Base-by-base conservation (phyloP, 257 asterid genomes). In the Rauvolfia tetraphylla region DNA sequence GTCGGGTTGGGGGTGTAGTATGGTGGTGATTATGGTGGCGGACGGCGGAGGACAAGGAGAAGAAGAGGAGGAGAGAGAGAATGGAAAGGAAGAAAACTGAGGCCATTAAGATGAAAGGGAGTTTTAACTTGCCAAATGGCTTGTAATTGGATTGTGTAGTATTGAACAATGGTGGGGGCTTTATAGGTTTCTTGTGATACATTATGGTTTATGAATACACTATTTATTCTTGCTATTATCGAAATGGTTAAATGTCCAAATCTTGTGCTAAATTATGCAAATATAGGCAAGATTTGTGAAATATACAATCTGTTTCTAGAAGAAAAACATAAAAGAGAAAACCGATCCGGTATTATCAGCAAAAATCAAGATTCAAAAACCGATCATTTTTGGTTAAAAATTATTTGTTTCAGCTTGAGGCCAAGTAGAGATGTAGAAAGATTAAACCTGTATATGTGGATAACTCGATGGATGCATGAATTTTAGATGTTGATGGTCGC, bases 41-140 rank as follows among this genome's bases (percentile, higher is more conserved):
- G 75, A 80, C 36, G 81, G 85, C 73, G 77, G 73, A 1, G 76
- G 84, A 71, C 76, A 80, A 12, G 68, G 84, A 49, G 80, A 72
- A 76, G 76, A 80, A 54, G 63, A 85, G 71, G 71, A 91, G 58
- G 73, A 86, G 68, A 17, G 78, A 76, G 58, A 84, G 54, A 71
- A 85, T 44, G 0, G 77, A 66, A 46, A 81, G 33, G 78, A 85
- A 62, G 39, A 57, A 36, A 12, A 78, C 11, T 20, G 87, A 31
- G 12, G 86, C 89, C 90, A 87, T 85, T 53, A 81, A 41, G 71
- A 81, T 77, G 77, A 49, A 70, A 58, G 41, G 74, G 3, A 70
- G 58, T 44, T 70, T 49, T 72, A 46, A 8, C 33, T 14, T 49
- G 20, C 29, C 34, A 53, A 41, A 36, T 23, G 63, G 66, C 69